Conservation (phyloP, 129 eudicot genomes). For the Flaveria bidentis region DNA sequence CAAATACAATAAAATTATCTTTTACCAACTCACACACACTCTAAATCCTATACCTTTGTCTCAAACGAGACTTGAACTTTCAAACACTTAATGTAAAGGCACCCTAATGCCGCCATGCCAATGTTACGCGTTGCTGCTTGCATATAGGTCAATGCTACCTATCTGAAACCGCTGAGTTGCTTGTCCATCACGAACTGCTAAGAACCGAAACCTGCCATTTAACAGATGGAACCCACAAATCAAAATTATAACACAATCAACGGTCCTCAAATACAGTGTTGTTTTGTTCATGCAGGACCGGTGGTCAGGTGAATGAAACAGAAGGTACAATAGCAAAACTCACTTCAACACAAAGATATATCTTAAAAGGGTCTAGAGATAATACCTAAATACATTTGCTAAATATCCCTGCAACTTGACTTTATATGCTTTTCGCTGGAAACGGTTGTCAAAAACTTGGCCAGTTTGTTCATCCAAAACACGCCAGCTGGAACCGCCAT, state of each 20-base stretch:
- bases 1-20: no score
- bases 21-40: neutral
- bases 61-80: neutral
- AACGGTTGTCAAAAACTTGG: constrained; percentile 68
- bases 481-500: constrained; percentile 79
- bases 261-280: no score
- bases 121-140: constrained; percentile 29
- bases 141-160: constrained; percentile 81
- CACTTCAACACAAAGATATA: neutral
- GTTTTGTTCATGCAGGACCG: neutral
- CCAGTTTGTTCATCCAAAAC: constrained; percentile 70
- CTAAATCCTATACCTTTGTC: neutral
- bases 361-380: neutral
- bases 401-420: constrained; percentile 41
- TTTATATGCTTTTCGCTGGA: constrained; percentile 66
- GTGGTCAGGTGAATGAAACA: neutral
- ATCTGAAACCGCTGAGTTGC: constrained; percentile 72
- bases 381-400: constrained; percentile 80
- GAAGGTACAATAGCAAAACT: neutral
- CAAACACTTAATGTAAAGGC: neutral
- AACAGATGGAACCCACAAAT: neutral
- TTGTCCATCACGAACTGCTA: constrained; percentile 60
- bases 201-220: constrained; percentile 65
- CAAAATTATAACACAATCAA: neutral
- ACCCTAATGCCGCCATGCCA: neutral